A percentile compares a stretch with the other conserved stretches of the same genome.
These are phyloP conservation scores for Grosmannia serpens DNA, from an alignment of 2,329 filamentous ascomycete genomes.

Conservation along the genomic window DNA sequence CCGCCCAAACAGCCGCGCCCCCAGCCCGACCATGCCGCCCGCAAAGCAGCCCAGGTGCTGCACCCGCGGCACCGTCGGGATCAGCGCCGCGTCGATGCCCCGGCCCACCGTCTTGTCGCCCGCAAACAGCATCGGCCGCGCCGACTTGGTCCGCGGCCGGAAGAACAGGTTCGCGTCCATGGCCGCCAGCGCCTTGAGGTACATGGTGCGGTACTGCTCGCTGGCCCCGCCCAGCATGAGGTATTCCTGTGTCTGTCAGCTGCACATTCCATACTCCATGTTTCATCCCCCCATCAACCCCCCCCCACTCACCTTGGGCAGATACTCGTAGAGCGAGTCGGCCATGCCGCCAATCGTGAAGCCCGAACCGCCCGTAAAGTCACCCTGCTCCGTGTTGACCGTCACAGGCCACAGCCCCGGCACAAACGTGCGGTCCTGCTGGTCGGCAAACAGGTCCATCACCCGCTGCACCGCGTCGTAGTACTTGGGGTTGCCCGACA, in stretches of 20 bases:
- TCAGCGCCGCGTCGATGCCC: slow-evolving; percentile 14
- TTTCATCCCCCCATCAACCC: neutral
- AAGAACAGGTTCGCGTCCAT: slow-evolving; percentile 12
- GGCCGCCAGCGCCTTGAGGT: slow-evolving; percentile 40
- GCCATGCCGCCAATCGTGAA: slow-evolving; percentile 35
- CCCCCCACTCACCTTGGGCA: slow-evolving; percentile 39
- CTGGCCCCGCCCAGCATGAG: slow-evolving; percentile 52
- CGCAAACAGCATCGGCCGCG: slow-evolving; percentile 7
- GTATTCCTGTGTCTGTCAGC: slow-evolving; percentile 3
- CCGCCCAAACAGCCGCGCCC: slow-evolving; percentile 15
- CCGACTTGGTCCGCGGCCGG: slow-evolving; percentile 5
- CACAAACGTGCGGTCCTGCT: slow-evolving; percentile 54
- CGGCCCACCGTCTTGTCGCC: slow-evolving; percentile 26
- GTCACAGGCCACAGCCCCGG: slow-evolving; percentile 63
- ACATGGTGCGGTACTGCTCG: slow-evolving; percentile 52
- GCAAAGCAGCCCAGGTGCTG: slow-evolving; percentile 32
- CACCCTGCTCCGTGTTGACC: slow-evolving; percentile 49
- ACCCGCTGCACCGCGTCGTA: slow-evolving; percentile 67
- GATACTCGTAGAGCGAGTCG: slow-evolving; percentile 46
- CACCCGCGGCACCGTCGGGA: slow-evolving; percentile 21
- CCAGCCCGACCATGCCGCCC: slow-evolving; percentile 32
- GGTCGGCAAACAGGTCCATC: slow-evolving; percentile 52
- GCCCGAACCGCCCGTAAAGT: slow-evolving; percentile 21
- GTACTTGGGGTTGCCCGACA: slow-evolving; percentile 62
- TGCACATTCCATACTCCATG: neutral